Base-by-base conservation (phyloP, 116 monocot species). In the Thalassia testudinum region DNA sequence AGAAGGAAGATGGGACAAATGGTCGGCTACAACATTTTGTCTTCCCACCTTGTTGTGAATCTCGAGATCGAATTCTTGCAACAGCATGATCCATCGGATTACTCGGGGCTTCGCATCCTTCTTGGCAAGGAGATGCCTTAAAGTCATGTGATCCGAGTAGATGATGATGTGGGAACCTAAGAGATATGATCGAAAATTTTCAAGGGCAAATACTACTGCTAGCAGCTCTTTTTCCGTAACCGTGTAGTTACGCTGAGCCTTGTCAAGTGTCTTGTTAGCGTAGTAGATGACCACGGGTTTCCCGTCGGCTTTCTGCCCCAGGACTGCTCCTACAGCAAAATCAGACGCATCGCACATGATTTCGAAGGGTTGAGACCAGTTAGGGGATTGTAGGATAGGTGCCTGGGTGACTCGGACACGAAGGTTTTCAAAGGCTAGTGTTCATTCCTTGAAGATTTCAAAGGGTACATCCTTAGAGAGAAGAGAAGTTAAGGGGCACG, bases 21-120 rank as follows among this genome's bases (percentile, higher is more conserved):
- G n/a, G n/a, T n/a, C n/a, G n/a, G n/a, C n/a, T n/a, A n/a, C n/a
- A n/a, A n/a, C n/a, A n/a, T n/a, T n/a, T n/a, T n/a, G n/a, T n/a
- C n/a, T n/a, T n/a, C n/a, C n/a, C n/a, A n/a, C n/a, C 1, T n/a
- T 56, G 26, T 68, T 52, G 5, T 20, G 1, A 20, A 67, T 58
- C 19, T 52, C 57, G 0, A 74, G 13, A 53, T 68, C 57, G 58
- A 74, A 68, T 23, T 67, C 67, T 53, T 74, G 63, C 1, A 74
- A 16, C 7, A 73, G 27, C 3, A 74, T 23, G 1, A 74, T 26
- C 68, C 68, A 68, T 1, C 58, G 21, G 17, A 68, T 52, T 0
- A 74, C 21, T 21, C 58, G 13, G 0, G 53, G 63, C 43, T 74
- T 74, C 5, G 58, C 40, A 10, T 74, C 74, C 40, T 64, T 74